Evolutionary conservation across 495 filamentous ascomycete species (phyloP), one percentile per base, ranked within the genome.

Genomic region (Lasiosphaeria miniovina): DNA sequence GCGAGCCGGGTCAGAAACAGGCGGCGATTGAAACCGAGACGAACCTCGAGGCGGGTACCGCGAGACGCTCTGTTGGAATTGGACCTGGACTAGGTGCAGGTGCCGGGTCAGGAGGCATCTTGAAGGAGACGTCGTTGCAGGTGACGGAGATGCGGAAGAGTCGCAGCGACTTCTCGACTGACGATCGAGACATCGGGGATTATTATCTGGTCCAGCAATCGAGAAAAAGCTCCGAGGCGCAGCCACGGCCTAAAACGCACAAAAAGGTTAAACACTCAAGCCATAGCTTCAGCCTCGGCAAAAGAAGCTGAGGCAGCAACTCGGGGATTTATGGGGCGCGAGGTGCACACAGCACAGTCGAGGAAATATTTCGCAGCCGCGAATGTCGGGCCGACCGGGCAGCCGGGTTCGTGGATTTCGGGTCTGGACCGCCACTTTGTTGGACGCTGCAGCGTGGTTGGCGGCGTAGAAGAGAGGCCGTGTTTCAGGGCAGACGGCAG

Each of bases 171-270:
- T 54, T 58, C 11, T 33, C 50, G 12, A 1, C 33, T 1, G 36
- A 14, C 1, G 50, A 55, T 6, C 8, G 32, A 2, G 57, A 67
- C 24, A 50, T 65, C 11, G 66, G 64, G 0, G 68, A 68, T 17
- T 71, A 69, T 11, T 71, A 71, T 40, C 49, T 68, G 2, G 56
- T 64, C 1, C 38, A 55, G 33, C 66, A 68, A 55, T 17, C 55
- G 10, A 60, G 46, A 3, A 40, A 38, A 49, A 61, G 62, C 17
- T 54, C 38, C 0, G 68, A 63, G 31, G 33, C 32, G 34, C 38
- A 49, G 36, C 8, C 36, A 14, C n/a, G 17, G 24, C n/a, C 40
- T 4, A 57, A 17, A n/a, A 12, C 52, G 43, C 36, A 49, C 35
- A 59, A 55, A 24, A 60, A 50, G 43, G 9, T 31, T 5, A 59